Base-by-base conservation (phyloP, 2,329 filamentous ascomycete genomes). In the Exophiala sp. region DNA sequence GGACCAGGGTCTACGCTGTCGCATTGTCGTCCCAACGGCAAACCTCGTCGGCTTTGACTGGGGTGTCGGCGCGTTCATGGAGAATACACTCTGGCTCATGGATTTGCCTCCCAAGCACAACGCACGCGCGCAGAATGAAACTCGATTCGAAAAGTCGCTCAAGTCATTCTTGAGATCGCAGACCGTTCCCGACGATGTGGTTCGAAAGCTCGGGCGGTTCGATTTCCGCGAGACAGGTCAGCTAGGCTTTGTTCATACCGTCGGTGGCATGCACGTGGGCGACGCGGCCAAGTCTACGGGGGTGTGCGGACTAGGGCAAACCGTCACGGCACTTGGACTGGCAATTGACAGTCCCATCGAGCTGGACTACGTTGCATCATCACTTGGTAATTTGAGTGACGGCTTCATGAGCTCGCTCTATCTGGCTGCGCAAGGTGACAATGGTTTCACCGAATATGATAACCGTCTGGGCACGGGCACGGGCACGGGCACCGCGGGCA, bases 21-120 rank as follows among this genome's bases (percentile, higher is more conserved):
- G 94, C 5, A 78, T 99, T 41, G 92, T 87, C 1, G 77, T 97
- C 1, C 91, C 94, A 0, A 92, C 87, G 3, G 94, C 91, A 1
- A 99, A 99, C 64, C 75, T 96, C 45, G 85, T 88, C 10, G 78
- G 83, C 6, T 90, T 88, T 64, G 92, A 99, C 67, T 97, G 94
- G 91, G 92, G 91, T 8, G 89, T 95, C 68, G 89, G 89, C 5
- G 68, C 71, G 1, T 72, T 85, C 2, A 88, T 96, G 84, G 91
- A 96, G 71, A 96, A 96, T 85, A 86, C 85, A 63, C 83, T 91
- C 6, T 97, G 96, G 67, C 67, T 97, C n/a, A 91, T 99, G 61
- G 94, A 99, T 67, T 80, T 97, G 7, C 92, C 94, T 5, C 64
- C 66, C 42, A 62, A 5, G 41, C 35, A 35, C 20, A 33, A 6